Evolutionary conservation across 768 basidiomycete species (phyloP).

Genomic region (Pulveroboletus sp.): DNA sequence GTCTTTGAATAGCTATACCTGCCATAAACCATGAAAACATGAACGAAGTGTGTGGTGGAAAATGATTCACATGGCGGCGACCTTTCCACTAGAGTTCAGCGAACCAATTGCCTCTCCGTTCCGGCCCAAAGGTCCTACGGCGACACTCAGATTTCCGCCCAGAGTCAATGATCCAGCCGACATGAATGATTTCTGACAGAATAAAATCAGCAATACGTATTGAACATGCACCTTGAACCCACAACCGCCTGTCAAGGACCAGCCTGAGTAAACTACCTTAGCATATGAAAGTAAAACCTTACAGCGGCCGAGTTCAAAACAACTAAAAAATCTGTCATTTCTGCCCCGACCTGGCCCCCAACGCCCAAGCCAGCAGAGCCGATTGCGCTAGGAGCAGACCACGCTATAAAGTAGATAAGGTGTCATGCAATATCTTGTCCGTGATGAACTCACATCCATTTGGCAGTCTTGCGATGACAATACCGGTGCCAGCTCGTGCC

Average conservation of each 20-base stretch:
- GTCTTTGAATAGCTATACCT: conserved; percentile 93
- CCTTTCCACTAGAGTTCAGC: conserved; percentile 75
- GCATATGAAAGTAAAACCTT: conserved; percentile 24
- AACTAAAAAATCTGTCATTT: conserved; percentile 88
- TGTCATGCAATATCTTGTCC: not conserved
- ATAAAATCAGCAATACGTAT: not conserved
- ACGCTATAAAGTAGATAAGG: conserved; percentile 61
- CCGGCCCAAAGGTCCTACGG: conserved; percentile 88
- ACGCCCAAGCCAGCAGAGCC: conserved; percentile 88
- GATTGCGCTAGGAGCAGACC: conserved; percentile 94
- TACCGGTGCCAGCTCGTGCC: conserved; percentile 76
- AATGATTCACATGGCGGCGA: conserved; percentile 77
- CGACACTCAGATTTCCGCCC: conserved; percentile 86
- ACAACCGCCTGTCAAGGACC: conserved; percentile 51
- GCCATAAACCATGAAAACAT: conserved; percentile 1
- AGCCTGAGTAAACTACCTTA: conserved; percentile 3
- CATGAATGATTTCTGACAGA: conserved; percentile 79
- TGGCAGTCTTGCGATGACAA: conserved; percentile 80
- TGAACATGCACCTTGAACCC: conserved; percentile 25
- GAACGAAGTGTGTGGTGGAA: not conserved
- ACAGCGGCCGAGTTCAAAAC: conserved; percentile 82
- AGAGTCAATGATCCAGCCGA: conserved; percentile 85
- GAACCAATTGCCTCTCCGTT: conserved; percentile 89
- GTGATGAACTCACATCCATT: conserved; percentile 63
- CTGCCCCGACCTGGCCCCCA: conserved; percentile 78